phyloP scores from a whole-genome alignment of 345 rosid species.

The Dimocarpus longan region DNA sequence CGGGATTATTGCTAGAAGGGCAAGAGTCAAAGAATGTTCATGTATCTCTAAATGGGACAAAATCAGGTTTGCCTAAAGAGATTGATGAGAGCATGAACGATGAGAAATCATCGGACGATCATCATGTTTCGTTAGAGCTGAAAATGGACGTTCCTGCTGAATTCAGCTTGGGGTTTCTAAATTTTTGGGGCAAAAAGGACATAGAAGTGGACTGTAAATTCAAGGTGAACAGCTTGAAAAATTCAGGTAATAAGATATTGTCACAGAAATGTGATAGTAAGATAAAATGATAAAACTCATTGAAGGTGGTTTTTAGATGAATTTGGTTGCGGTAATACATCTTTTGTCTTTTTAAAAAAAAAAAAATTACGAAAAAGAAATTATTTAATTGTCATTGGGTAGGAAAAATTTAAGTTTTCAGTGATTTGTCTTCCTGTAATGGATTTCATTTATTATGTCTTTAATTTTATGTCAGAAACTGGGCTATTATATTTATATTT shows the following conservation, averaged over 20 bases:
- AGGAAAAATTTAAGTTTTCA: not conserved
- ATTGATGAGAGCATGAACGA: conserved; percentile 19
- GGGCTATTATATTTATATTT: not conserved
- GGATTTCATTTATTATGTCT: not conserved
- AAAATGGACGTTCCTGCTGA: conserved; percentile 30
- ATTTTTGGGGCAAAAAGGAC: conserved; percentile 32
- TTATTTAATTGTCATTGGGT: not conserved
- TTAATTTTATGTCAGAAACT: not conserved
- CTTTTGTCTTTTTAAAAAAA: too few species aligned
- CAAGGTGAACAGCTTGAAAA: conserved; percentile 43
- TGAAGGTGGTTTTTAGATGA: conserved; percentile 22
- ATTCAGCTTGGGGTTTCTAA: conserved; percentile 34
- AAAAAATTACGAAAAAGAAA: too few species aligned
- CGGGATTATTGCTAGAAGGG: conserved; percentile 28
- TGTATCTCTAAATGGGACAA: conserved; percentile 24
- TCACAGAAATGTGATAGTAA: conserved; percentile 50
- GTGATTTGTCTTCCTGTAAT: not conserved
- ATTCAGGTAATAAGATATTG: conserved; percentile 38
- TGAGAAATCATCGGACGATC: conserved; percentile 17
- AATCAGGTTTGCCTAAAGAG: conserved; percentile 14
- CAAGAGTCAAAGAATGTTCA: conserved; percentile 24
- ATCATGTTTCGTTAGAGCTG: conserved; percentile 28
- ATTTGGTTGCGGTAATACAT: not conserved
- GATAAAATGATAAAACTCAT: conserved; percentile 28
- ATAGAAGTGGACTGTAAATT: conserved; percentile 52